Base-by-base conservation (phyloP, 2,329 filamentous ascomycete genomes). In the Juglanconis sp. region DNA sequence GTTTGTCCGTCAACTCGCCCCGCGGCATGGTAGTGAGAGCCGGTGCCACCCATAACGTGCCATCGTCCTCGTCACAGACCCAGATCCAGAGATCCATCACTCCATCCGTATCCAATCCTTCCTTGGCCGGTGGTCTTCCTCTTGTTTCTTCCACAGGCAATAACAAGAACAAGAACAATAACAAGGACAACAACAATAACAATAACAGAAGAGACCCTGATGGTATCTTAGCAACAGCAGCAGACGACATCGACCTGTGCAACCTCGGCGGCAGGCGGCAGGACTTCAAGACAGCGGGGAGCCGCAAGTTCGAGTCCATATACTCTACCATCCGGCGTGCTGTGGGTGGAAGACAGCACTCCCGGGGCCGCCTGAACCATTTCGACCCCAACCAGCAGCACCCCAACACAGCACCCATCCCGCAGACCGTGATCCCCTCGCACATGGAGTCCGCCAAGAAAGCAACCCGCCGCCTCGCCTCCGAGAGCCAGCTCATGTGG, bases 311-410 rank as follows among this genome's bases (percentile, higher is more conserved):
- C 10, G 69, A 69, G 57, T 64, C 63, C 35, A 64, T 73, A 46
- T 73, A 70, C 66, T 65, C 68, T 31, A 70, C 68, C 53, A 66
- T 73, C 52, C 68, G 69, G 57, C 68, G 67, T 61, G 72, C 70
- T 53, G 64, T 68, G 13, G 64, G 61, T 30, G 53, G 53, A 44
- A 24, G 46, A 48, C 46, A 48, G 24, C 53, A 60, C 40, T 56
- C 60, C 15, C 57, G 54, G 31, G 52, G 46, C 30, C 57, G 54
- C 32, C 40, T 48, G 48, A 48, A 11, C 30, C 46, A 48, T 1
- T 17, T 31, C 31, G 11, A 51, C 24, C 46, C 38, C 24, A 4
- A 50, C 40, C 50, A 48, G 1, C 61, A 60, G 34, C 54, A 57
- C 30, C 55, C 56, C 8, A 59, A 48, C 32, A 53, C 52, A 17